Base-by-base conservation (phyloP, 805 yeast genomes). In the Komagataella mondaviorum region DNA sequence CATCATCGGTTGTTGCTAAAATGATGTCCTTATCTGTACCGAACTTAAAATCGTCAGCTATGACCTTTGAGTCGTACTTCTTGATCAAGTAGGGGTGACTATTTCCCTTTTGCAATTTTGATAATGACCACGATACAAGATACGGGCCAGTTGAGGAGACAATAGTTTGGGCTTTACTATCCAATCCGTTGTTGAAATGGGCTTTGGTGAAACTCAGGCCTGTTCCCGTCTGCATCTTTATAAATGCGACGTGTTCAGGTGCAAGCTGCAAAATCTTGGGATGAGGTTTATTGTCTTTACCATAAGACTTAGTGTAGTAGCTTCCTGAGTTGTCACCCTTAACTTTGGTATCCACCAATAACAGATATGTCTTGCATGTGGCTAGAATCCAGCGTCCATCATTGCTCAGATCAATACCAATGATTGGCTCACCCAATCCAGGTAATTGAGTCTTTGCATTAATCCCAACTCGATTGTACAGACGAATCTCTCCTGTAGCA, bases 361-460 rank as follows among this genome's bases (percentile, higher is more conserved):
- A 69, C 54, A 89, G 66, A 60, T 85, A 86, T 1, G 79, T 77
- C 58, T 75, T 72, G 69, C 91, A 86, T 0, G 96, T 89, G 1
- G 89, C 93, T 53, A 89, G 69, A 46, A 88, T 60, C 84, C 88
- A 89, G 57, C 78, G 72, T 54, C 96, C 96, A 62, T 85, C 90
- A 18, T 84, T 77, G 5, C 95, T 80, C 1, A 78, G 80, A 53
- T 85, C 90, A 17, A 86, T 58, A 20, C 85, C 85, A 45, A 74
- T 66, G 49, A 85, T 77, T 2, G 79, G 70, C 57, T 88, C 95
- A 23, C 96, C 96, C 44, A 88, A 68, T 0, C 93, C 88, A 2
- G 96, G 96, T 36, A 89, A 68, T 22, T 77, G 73, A 1, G 93
- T 81, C 68, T 85, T 86, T 1, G 96, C 96, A 57, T 76, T 77